phyloP scores from a whole-genome alignment of 2,329 filamentous ascomycete species.

The Venturia oleaginea region DNA sequence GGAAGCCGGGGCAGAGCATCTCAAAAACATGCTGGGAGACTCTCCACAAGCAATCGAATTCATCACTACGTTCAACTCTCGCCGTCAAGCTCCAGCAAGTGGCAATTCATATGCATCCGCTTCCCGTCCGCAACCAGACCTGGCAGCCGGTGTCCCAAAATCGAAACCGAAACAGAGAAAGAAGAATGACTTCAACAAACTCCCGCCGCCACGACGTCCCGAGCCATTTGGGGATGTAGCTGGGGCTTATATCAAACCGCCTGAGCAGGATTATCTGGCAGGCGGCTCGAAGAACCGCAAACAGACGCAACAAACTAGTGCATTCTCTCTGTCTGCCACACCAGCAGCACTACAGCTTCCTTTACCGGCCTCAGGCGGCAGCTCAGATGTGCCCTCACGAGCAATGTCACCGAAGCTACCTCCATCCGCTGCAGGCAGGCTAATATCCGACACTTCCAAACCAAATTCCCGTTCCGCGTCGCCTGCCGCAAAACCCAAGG shows the following conservation, averaged over 20 bases:
- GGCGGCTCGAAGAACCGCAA: constrained; percentile 26
- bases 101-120: neutral
- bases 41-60: constrained; percentile 66
- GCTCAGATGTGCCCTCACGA: constrained; percentile 27
- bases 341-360: constrained; percentile 39
- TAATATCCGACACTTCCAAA: constrained; percentile 67
- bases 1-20: constrained; percentile 69
- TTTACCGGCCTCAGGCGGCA: constrained; percentile 26
- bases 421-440: constrained; percentile 62
- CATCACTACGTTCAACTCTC: constrained; percentile 66
- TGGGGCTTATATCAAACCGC: constrained; percentile 69
- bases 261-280: constrained; percentile 63
- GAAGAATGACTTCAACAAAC: constrained; percentile 28
- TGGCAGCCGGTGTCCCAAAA: constrained; percentile 24
- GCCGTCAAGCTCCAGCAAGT: constrained; percentile 33
- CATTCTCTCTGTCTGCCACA: constrained; percentile 42
- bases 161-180: constrained; percentile 30
- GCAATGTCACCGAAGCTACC: constrained; percentile 43
- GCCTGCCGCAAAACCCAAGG: constrained; percentile 37
- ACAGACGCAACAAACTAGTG: constrained; percentile 30
- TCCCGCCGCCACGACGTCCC: constrained; percentile 34
- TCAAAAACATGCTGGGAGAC: constrained; percentile 81
- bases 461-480: constrained; percentile 44
- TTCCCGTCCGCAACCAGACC: constrained; percentile 18
- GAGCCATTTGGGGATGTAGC: constrained; percentile 54